These are phyloP conservation scores for Rhizopogon salebrosus DNA, from an alignment of 768 basidiomycete species.

Conservation along the genomic window DNA sequence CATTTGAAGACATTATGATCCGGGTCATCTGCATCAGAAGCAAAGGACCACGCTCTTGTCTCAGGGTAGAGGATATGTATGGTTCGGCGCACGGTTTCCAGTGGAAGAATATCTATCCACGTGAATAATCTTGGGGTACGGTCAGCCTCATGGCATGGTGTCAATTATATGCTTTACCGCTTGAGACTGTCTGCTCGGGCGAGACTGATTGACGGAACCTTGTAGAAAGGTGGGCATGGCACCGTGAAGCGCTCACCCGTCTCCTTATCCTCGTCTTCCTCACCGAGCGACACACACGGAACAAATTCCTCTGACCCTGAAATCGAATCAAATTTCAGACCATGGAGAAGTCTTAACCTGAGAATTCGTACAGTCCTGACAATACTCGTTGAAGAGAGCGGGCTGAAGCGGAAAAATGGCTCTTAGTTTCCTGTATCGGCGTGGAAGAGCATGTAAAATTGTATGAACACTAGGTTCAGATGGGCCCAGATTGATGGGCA, in stretches of 20 bases:
- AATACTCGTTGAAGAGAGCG: conserved; percentile 19
- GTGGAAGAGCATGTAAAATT: conserved; percentile 35
- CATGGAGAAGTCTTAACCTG: not conserved
- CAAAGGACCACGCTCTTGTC: conserved; percentile 25
- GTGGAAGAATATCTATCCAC: conserved; percentile 48
- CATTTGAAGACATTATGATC: conserved; percentile 17
- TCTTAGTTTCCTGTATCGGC: conserved; percentile 49
- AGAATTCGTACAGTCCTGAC: not conserved
- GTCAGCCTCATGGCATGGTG: conserved; percentile 1
- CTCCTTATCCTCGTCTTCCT: conserved; percentile 32
- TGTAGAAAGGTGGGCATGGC: conserved; percentile 36
- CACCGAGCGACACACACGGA: conserved; percentile 29
- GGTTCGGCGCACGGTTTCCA: conserved; percentile 44
- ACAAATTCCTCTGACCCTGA: conserved; percentile 36
- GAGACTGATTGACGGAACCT: conserved; percentile 29
- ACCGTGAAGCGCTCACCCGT: conserved; percentile 39
- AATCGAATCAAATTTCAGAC: conserved; percentile 2
- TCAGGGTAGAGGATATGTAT: conserved; percentile 28
- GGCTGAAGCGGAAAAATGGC: conserved; percentile 33
- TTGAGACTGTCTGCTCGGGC: conserved; percentile 36
- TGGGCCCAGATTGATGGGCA: conserved; percentile 32
- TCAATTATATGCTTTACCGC: conserved; percentile 28
- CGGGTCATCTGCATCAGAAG: conserved; percentile 15
- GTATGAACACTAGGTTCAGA: conserved; percentile 28
- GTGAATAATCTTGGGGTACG: conserved; percentile 32